A percentile compares a stretch with the other conserved stretches of the same genome.
phyloP scores from a whole-genome alignment of 129 eudicot genomes.

The Logfia minima region DNA sequence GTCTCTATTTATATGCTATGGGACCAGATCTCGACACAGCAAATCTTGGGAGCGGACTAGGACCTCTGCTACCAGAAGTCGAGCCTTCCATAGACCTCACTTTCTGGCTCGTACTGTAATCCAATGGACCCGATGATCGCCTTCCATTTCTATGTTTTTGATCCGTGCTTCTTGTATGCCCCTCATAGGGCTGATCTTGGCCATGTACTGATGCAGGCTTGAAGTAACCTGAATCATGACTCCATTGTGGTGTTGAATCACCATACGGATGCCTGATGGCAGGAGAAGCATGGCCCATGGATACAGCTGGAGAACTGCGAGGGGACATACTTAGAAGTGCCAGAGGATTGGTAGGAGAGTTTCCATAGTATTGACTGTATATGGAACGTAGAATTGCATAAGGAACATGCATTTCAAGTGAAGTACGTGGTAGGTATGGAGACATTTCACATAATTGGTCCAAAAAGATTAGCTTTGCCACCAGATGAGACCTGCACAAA shows the following conservation, averaged over 20 bases:
- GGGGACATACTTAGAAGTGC: constrained; percentile 64
- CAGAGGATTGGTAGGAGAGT: constrained; percentile 64
- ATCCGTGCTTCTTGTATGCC: constrained; percentile 44
- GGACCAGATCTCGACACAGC: constrained; percentile 98
- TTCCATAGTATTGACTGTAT: constrained; percentile 82
- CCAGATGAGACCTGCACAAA: constrained; percentile 72
- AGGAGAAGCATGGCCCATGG: constrained; percentile 78
- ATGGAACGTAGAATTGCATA: constrained; percentile 84
- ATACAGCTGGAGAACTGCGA: constrained; percentile 79
- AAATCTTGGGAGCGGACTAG: constrained; percentile 95
- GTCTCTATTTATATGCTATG: constrained; percentile 62
- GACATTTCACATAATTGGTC: constrained; percentile 89
- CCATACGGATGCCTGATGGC: constrained; percentile 60
- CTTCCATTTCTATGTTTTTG: constrained; percentile 51
- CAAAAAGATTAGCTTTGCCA: constrained; percentile 81
- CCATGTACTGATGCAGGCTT: constrained; percentile 64
- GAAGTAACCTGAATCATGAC: constrained; percentile 68
- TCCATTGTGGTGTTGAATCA: constrained; percentile 62
- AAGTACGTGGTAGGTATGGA: constrained; percentile 77
- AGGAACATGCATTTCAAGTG: constrained; percentile 73
- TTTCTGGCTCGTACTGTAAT: constrained; percentile 62
- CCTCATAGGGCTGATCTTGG: constrained; percentile 59
- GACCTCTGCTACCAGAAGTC: constrained; percentile 78
- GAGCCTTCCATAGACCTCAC: constrained; percentile 70
- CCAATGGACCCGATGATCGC: constrained; percentile 94